phyloP scores from a whole-genome alignment of 139 green algal genomes.

The Chlorella sp. region DNA sequence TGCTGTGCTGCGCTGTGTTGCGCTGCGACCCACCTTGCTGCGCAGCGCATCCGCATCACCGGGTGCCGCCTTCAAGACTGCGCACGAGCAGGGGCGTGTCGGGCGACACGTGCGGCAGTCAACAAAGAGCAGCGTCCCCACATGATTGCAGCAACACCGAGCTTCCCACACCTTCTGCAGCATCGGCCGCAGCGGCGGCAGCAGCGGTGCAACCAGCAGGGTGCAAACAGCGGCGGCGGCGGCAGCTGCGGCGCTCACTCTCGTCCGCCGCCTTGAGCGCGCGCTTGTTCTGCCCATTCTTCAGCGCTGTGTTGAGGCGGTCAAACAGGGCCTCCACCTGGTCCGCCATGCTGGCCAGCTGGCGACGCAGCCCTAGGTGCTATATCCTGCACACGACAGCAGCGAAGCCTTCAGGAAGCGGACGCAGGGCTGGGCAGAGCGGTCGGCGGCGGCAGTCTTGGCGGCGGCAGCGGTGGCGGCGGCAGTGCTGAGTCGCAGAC shows the following conservation, averaged over 20 bases:
- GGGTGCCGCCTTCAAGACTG: constrained; percentile 78
- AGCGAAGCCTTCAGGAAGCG: too few species aligned
- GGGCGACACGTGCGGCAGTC: background rate
- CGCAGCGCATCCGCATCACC: constrained; percentile 75
- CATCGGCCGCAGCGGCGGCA: too few species aligned
- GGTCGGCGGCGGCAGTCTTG: too few species aligned
- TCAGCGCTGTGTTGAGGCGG: constrained; percentile 62
- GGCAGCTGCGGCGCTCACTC: constrained; percentile 66
- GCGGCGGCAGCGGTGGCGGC: too few species aligned
- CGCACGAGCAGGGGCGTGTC: background rate
- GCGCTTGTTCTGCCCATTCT: constrained; percentile 66
- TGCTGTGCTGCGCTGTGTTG: too few species aligned
- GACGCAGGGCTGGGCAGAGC: too few species aligned
- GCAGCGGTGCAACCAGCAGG: background rate
- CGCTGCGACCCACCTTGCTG: constrained; percentile 59
- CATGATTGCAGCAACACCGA: background rate
- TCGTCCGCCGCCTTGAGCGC: constrained; percentile 71
- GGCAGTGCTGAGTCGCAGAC: too few species aligned
- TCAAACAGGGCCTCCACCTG: constrained; percentile 60
- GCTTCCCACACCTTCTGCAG: too few species aligned
- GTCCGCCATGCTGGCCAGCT: constrained; percentile 2
- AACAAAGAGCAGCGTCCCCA: background rate
- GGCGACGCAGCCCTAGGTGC: too few species aligned
- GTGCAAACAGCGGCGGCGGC: too few species aligned
- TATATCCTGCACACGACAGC: too few species aligned